A percentile compares a stretch with the other conserved stretches of the same genome.
Evolutionary conservation across 1,284 basidiomycete species (phyloP).

Genomic region (Leccinum cinnamomeum): DNA sequence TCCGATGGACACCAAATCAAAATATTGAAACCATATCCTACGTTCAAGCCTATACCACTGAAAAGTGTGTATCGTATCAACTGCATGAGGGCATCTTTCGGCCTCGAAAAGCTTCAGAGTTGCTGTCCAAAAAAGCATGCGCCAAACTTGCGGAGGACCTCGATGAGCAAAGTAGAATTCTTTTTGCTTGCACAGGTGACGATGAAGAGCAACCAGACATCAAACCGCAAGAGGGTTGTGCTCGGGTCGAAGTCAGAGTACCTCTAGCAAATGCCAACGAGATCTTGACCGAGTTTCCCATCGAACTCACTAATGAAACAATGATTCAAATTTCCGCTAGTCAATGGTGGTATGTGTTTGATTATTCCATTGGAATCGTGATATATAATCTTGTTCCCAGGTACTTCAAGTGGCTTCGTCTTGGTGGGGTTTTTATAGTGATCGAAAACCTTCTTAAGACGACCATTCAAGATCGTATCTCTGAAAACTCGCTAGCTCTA

Average conservation of each 20-base stretch:
- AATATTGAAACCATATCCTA: background rate
- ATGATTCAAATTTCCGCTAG: conserved; percentile 6
- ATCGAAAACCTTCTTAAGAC: background rate
- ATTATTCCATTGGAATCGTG: background rate
- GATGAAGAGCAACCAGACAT: background rate
- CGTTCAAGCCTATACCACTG: conserved; percentile 18
- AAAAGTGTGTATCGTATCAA: conserved; percentile 18
- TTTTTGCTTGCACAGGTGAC: conserved; percentile 1
- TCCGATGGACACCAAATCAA: background rate
- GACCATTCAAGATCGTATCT: background rate
- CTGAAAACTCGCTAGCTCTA: background rate
- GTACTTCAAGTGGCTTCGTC: conserved; percentile 14
- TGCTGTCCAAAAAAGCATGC: background rate
- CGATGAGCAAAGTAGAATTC: background rate
- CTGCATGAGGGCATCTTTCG: conserved; percentile 9
- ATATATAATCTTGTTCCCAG: background rate
- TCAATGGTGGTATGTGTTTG: conserved; percentile 7
- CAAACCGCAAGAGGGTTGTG: conserved; percentile 7
- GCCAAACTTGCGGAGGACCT: background rate
- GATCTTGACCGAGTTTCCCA: background rate
- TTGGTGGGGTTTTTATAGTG: background rate
- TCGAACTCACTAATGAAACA: background rate
- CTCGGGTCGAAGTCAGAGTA: conserved; percentile 7
- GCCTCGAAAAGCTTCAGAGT: background rate
- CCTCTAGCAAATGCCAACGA: background rate